Evolutionary conservation across 2,329 filamentous ascomycete genomes (phyloP), one percentile per base, ranked within the genome.

Genomic region (Penicillium olsonii): DNA sequence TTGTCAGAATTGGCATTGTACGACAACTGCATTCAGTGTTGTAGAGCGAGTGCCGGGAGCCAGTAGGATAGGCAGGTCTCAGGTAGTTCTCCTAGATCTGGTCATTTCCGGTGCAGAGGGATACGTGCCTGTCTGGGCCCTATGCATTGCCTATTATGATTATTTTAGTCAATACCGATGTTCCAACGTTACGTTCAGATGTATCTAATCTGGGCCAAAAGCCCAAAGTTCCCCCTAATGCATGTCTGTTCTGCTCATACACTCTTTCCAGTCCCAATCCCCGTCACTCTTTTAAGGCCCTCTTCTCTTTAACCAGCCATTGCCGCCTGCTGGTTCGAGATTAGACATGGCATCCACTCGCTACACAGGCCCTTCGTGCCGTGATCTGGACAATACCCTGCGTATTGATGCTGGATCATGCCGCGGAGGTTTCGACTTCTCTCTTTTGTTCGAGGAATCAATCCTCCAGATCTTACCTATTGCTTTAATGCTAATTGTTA

Each of bases 371-470:
- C 54, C 60, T 37, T 59, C 54, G 44, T 72, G 69, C 59, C 59
- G 49, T 18, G 59, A 62, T 52, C 55, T 68, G 35, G 70, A 72
- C 55, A 67, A 72, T 49, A 63, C 65, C 7, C 58, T 74, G 31
- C 63, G 59, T 20, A 63, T 66, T 45, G 64, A 65, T 51, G 68
- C 67, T 10, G 50, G 57, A 17, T 57, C 60, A 33, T 74, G 71
- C 63, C 67, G 70, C 18, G 67, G 66, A 17, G 67, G 64, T 11
- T 75, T 76, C 53, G 74, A 76, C 48, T 76, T 76, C 53, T 74
- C 74, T 18, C 64, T 76, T 38, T 61, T 76, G n/a, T 76, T 76
- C 48, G 73, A 77, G 53, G 72, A 77, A 48, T 65, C 65, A 2
- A 68, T 76, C 29, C 59, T 75, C 39, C 60, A 63, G 17, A 63